Conservation (phyloP, 2,329 filamentous ascomycete genomes). For the Alternaria solani region DNA sequence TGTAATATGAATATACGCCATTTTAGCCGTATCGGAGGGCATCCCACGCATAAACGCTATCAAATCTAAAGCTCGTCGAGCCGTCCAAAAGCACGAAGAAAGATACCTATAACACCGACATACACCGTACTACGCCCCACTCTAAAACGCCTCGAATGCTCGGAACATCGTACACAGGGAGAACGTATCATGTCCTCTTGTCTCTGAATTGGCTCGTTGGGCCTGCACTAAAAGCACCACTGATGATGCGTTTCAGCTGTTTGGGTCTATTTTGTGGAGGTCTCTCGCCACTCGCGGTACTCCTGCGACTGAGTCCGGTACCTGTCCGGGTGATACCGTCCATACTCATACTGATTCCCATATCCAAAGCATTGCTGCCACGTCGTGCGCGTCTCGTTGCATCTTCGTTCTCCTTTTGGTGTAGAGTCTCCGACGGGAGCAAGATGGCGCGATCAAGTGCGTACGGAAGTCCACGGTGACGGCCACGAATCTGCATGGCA, state of each 20-base stretch:
- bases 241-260: constrained; percentile 32
- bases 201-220: constrained; percentile 22
- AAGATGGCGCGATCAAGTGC: constrained; percentile 75
- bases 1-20: background rate
- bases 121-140: background rate
- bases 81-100: background rate
- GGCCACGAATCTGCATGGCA: constrained; percentile 71
- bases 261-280: constrained; percentile 16
- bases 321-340: constrained; percentile 29
- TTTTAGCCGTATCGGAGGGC: background rate
- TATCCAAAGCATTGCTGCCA: constrained; percentile 33
- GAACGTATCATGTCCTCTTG: constrained; percentile 13
- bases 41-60: constrained; percentile 1
- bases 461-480: constrained; percentile 71
- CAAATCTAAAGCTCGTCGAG: background rate
- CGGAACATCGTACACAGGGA: background rate
- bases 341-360: constrained; percentile 7
- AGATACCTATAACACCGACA: background rate
- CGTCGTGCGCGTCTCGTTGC: constrained; percentile 53
- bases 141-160: background rate
- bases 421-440: constrained; percentile 70
- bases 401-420: constrained; percentile 66
- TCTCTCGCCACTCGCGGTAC: constrained; percentile 23
- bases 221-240: constrained; percentile 35
- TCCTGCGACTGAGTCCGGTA: constrained; percentile 30